phyloP scores from a whole-genome alignment of 306 rosid species.

The Macrotyloma uniflorum region DNA sequence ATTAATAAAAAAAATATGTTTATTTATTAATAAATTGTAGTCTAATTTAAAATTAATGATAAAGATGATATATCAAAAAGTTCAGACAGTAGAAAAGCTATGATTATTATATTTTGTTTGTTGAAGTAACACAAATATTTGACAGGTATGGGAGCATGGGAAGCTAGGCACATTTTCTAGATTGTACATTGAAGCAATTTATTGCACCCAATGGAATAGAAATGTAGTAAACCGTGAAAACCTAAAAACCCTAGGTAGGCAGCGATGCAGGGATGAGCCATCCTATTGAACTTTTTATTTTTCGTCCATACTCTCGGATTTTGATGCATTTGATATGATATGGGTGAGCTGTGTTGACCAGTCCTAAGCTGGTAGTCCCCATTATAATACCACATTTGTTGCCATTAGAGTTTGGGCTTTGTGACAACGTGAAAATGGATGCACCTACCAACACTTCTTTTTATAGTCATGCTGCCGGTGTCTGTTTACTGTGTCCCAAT shows the following conservation, averaged over 20 bases:
- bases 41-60: too few species aligned
- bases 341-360: conserved; percentile 53
- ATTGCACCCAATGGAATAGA: neutral
- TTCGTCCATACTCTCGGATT: conserved; percentile 2
- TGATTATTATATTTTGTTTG: too few species aligned
- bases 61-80: too few species aligned
- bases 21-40: too few species aligned
- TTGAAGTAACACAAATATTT: neutral
- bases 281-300: too few species aligned
- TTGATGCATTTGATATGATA: conserved; percentile 36
- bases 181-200: neutral
- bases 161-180: neutral
- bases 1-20: too few species aligned
- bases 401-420: conserved; percentile 42
- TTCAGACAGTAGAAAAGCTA: too few species aligned
- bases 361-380: conserved; percentile 33
- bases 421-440: conserved; percentile 44
- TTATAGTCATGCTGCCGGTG: conserved; percentile 16
- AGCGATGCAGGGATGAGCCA: neutral
- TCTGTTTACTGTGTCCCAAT: conserved; percentile 35
- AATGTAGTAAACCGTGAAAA: neutral
- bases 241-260: neutral
- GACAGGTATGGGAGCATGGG: neutral
- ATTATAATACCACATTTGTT: conserved; percentile 35
- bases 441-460: conserved; percentile 41